phyloP scores from a whole-genome alignment of 495 filamentous ascomycete genomes.

The Aspergillus baeticus region DNA sequence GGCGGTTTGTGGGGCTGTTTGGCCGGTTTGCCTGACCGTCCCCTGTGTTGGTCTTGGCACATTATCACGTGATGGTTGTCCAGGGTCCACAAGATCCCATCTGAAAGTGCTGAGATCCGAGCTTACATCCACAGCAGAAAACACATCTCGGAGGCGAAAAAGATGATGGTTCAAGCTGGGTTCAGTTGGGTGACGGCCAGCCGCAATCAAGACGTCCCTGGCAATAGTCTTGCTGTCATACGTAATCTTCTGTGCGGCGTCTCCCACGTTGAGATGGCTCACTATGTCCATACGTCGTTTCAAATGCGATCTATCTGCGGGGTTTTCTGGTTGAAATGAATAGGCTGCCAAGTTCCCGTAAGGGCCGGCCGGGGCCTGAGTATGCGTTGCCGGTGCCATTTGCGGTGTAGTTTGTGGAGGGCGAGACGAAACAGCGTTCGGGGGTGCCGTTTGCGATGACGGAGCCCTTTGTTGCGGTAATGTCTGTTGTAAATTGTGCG shows the following conservation, averaged over 20 bases:
- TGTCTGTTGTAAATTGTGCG: background rate
- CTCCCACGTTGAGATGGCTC: slow-evolving; percentile 41
- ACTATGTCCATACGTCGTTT: slow-evolving; percentile 32
- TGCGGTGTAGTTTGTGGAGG: background rate
- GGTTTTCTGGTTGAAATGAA: slow-evolving; percentile 12
- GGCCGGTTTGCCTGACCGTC: background rate
- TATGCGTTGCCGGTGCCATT: background rate
- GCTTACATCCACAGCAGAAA: slow-evolving; percentile 38
- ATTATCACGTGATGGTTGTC: slow-evolving; percentile 15
- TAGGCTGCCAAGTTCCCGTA: slow-evolving; percentile 4
- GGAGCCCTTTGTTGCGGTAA: background rate
- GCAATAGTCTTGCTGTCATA: slow-evolving; percentile 67
- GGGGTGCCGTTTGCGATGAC: background rate
- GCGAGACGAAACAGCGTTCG: background rate
- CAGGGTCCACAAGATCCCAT: slow-evolving; percentile 66
- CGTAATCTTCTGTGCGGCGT: slow-evolving; percentile 40
- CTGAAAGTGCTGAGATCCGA: slow-evolving; percentile 61
- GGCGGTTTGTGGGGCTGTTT: slow-evolving; percentile 7
- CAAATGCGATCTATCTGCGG: slow-evolving; percentile 10
- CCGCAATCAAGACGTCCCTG: slow-evolving; percentile 60
- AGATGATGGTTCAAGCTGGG: slow-evolving; percentile 60
- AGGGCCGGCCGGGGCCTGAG: background rate
- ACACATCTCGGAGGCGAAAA: slow-evolving; percentile 37
- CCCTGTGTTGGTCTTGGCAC: background rate
- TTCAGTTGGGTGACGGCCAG: slow-evolving; percentile 59